Evolutionary conservation across 1,139 yeast genomes (phyloP).

Genomic region (Entelexis sorbosivorans): DNA sequence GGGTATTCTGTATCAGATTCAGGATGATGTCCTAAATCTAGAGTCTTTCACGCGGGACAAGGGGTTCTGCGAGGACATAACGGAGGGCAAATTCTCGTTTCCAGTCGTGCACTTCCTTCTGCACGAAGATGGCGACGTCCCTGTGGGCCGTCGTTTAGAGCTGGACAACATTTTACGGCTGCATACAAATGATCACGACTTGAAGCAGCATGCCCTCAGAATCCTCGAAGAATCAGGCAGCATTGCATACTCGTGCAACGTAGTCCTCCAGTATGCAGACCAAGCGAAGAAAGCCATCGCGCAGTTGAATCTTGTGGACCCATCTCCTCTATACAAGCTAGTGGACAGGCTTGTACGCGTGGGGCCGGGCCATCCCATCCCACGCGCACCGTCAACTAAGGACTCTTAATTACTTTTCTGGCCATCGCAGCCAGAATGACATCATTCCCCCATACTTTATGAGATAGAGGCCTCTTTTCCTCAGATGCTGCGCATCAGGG

Average conservation of each 20-base stretch:
- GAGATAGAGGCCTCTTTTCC: too few species aligned
- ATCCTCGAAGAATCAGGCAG: slow-evolving; percentile 38
- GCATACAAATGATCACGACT: slow-evolving; percentile 32
- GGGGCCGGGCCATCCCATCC: too few species aligned
- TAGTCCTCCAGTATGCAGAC: slow-evolving; percentile 32
- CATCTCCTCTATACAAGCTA: slow-evolving; percentile 6
- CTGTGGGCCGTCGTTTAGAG: slow-evolving; percentile 26
- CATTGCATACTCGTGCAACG: slow-evolving; percentile 35
- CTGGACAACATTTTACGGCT: slow-evolving; percentile 36
- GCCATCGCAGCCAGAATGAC: too few species aligned
- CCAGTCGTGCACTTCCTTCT: slow-evolving; percentile 62
- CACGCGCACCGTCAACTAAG: too few species aligned
- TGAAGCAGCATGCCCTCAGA: slow-evolving; percentile 42
- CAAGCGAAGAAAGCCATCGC: slow-evolving; percentile 4
- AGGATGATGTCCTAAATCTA: slow-evolving; percentile 69
- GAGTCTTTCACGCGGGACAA: slow-evolving; percentile 52
- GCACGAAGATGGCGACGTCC: not conserved
- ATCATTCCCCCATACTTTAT: too few species aligned
- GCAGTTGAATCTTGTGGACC: not conserved
- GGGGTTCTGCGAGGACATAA: slow-evolving; percentile 77
- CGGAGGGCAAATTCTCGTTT: slow-evolving; percentile 80
- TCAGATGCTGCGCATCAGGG: too few species aligned
- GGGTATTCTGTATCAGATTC: slow-evolving; percentile 71
- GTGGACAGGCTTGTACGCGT: slow-evolving; percentile 31
- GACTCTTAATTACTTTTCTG: too few species aligned